Evolutionary conservation across 352 stramenopile species (phyloP).

Genomic region (Aphanomyces cochlioides): DNA sequence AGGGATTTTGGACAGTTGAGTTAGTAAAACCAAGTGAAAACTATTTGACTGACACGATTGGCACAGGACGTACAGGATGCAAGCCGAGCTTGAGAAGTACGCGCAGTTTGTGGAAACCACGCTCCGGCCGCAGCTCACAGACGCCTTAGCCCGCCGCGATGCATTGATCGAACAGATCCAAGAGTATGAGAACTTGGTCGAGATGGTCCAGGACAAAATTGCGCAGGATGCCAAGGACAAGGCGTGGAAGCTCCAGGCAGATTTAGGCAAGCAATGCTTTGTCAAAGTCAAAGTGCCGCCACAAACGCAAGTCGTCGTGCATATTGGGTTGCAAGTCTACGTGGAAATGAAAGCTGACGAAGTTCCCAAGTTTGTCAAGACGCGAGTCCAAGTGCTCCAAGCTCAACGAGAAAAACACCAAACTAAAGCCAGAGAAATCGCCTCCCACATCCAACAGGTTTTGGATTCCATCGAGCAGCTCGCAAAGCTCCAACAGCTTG

Average conservation of each 20-base stretch:
- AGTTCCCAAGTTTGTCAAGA: constrained; percentile 14
- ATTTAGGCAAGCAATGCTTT: constrained; percentile 28
- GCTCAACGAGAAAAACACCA: constrained; percentile 15
- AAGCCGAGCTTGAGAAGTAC: constrained; percentile 28
- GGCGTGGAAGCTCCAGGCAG: constrained; percentile 27
- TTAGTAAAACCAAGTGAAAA: too few relatives aligned
- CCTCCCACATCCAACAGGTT: constrained; percentile 27
- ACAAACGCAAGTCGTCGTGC: constrained; percentile 21
- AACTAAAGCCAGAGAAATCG: constrained; percentile 22
- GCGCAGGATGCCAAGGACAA: constrained; percentile 19
- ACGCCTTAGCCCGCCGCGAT: constrained; percentile 15
- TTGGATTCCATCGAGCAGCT: constrained; percentile 23
- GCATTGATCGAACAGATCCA: constrained; percentile 15
- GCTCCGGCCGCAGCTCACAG: constrained; percentile 27
- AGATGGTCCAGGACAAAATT: constrained; percentile 13
- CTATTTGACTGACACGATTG: too few relatives aligned
- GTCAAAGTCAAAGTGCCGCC: constrained; percentile 29
- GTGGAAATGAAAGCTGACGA: constrained; percentile 17
- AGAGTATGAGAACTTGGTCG: constrained; percentile 28
- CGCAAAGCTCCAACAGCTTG: constrained; percentile 15
- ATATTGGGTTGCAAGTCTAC: constrained; percentile 26
- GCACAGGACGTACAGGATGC: background rate
- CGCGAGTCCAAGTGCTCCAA: constrained; percentile 3
- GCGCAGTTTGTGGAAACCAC: constrained; percentile 27
- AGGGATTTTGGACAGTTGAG: too few relatives aligned